Conservation (phyloP, 768 basidiomycete species). For the Serendipita vermifera region DNA sequence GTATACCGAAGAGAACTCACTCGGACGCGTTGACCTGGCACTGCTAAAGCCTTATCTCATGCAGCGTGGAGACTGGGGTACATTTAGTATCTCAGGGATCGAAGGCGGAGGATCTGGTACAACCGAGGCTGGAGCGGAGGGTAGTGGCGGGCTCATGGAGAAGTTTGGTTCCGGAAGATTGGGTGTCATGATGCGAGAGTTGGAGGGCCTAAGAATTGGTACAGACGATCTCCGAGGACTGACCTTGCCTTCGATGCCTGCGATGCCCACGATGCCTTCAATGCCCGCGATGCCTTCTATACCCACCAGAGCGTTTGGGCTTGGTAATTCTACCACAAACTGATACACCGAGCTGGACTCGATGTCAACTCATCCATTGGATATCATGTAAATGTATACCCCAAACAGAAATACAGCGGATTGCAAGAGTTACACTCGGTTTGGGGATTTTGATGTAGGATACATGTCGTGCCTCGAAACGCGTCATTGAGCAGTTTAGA, state of each 20-base stretch:
- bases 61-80: constrained; percentile 81
- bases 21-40: constrained; percentile 78
- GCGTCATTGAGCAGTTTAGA: no score
- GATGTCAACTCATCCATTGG: no score
- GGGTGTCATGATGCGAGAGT: constrained; percentile 78
- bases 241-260: background rate
- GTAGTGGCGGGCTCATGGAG: constrained; percentile 46
- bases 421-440: no score
- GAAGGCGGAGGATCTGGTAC: constrained; percentile 25
- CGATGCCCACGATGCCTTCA: constrained; percentile 4
- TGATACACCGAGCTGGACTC: no score
- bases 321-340: no score
- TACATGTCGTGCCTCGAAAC: no score
- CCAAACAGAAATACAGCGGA: no score
- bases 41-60: constrained; percentile 84
- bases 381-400: no score
- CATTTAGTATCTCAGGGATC: constrained; percentile 43
- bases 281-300: background rate
- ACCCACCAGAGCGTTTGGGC: background rate
- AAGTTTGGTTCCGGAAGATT: constrained; percentile 52
- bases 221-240: background rate
- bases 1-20: constrained; percentile 87
- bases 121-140: constrained; percentile 31
- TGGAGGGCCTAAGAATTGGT: constrained; percentile 50
- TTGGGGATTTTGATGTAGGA: no score